phyloP scores from a whole-genome alignment of 139 green algal genomes.

The Pleodorina starrii region DNA sequence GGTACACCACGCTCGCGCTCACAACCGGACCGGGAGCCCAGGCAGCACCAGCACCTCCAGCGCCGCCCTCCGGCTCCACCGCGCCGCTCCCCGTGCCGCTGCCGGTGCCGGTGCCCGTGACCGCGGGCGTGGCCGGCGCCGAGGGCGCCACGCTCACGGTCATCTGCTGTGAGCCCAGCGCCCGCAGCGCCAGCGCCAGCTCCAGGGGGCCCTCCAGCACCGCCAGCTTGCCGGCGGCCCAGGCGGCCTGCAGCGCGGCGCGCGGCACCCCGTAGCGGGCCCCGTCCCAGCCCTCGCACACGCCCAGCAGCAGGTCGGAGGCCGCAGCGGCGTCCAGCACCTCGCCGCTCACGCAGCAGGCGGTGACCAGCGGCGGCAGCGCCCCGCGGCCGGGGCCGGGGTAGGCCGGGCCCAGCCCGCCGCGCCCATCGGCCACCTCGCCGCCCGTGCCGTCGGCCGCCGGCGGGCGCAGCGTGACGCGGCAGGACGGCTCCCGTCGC shows the following conservation, averaged over 20 bases:
- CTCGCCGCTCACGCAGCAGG: conserved; percentile 19
- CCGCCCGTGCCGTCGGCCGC: background rate
- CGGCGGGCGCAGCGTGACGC: background rate
- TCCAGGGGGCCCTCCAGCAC: conserved; percentile 65
- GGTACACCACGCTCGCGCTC: conserved; percentile 43
- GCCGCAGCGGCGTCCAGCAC: background rate
- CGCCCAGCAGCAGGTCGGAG: conserved; percentile 22
- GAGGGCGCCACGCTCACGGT: background rate
- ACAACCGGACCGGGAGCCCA: background rate
- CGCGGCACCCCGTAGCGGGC: conserved; percentile 48
- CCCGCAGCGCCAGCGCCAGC: conserved; percentile 54
- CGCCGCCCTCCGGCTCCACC: background rate
- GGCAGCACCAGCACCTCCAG: background rate
- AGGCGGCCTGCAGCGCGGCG: conserved; percentile 49
- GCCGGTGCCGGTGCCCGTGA: background rate
- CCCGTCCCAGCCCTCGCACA: conserved; percentile 48
- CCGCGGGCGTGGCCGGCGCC: background rate
- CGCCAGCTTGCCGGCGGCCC: conserved; percentile 51
- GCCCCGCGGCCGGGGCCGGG: too few relatives aligned
- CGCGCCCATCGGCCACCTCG: background rate
- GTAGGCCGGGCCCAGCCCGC: background rate
- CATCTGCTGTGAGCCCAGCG: background rate
- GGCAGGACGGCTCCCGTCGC: conserved; percentile 22
- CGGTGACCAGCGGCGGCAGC: background rate
- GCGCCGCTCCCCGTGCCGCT: background rate